Evolutionary conservation across 1,284 basidiomycete genomes (phyloP), one percentile per base, ranked within the genome.

Genomic region (Ustilago sp.): DNA sequence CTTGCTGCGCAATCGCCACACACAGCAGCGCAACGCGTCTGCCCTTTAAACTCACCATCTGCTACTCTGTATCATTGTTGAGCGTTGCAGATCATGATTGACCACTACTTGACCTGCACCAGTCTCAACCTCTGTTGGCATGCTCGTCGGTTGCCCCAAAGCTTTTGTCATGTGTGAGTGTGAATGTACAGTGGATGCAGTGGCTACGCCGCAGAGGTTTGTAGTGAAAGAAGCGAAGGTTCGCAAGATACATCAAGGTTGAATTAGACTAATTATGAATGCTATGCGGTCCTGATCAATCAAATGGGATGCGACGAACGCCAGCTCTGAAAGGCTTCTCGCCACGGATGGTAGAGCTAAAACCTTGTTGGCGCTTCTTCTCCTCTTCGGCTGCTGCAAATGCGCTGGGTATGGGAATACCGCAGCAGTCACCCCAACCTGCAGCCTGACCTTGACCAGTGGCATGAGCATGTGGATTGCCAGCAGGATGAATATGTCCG

Each of bases 361-460:
- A 65, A 8, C 67, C 69, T 47, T 65, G 66, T 47, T 63, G 63
- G 17, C 63, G 70, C 52, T 74, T 70, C 68, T 66, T 77, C 19
- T 74, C 79, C 55, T 80, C 77, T 57, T 85, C 67, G 2, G 86
- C 86, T 12, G 87, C 87, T n/a, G 87, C 87, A 69, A 87, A 87
- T n/a, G 80, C 87, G 47, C 82, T 83, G 5, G 87, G 87, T 41
- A 88, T 87, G 11, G 86, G 82, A 23, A 88, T 88, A 8, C 87
- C 87, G 60, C 87, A 88, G 77, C 87, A 98, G 84, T 98, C 94
- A n/a, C 94, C 95, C 90, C 94, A 98, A 2, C 88, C 88, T 9
- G 84, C 82, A 15, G 83, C 82, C 56, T 83, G 83, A 23, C 84
- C 84, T 72, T 91, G 90, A 6, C 87, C 88, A 54, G 88, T 88